Evolutionary conservation across 768 basidiomycete genomes (phyloP).

Genomic region (Lanmaoa rubissima): DNA sequence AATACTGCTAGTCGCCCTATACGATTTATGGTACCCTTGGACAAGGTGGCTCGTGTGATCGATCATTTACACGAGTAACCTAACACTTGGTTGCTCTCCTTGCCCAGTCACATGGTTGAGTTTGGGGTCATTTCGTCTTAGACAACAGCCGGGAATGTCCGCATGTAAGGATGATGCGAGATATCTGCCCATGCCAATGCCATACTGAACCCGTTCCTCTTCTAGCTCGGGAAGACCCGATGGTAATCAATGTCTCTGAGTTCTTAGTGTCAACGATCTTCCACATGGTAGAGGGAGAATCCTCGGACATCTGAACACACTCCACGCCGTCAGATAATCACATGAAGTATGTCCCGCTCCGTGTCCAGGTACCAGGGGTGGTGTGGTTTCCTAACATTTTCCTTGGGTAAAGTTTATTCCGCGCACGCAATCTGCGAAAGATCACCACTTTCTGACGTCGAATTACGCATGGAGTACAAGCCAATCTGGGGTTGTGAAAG

Average conservation of each 20-base stretch:
- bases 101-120: background rate
- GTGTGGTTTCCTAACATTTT: background rate
- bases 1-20: background rate
- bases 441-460: background rate
- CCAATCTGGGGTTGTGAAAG: background rate
- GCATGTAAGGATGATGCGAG: background rate
- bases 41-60: background rate
- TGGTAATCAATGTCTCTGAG: background rate
- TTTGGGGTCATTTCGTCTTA: background rate
- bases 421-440: background rate
- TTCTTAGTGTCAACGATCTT: no score
- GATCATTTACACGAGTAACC: background rate
- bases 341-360: background rate
- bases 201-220: background rate
- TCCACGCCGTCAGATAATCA: background rate
- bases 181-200: no score
- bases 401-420: background rate
- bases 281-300: background rate
- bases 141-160: background rate
- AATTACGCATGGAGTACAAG: background rate
- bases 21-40: background rate
- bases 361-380: background rate
- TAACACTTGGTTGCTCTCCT: background rate
- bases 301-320: slow-evolving; percentile 1
- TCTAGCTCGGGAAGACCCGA: background rate